A percentile compares a stretch with the other conserved stretches of the same genome.
phyloP scores from a whole-genome alignment of 106 monocot species.

The Dioscorea alata region DNA sequence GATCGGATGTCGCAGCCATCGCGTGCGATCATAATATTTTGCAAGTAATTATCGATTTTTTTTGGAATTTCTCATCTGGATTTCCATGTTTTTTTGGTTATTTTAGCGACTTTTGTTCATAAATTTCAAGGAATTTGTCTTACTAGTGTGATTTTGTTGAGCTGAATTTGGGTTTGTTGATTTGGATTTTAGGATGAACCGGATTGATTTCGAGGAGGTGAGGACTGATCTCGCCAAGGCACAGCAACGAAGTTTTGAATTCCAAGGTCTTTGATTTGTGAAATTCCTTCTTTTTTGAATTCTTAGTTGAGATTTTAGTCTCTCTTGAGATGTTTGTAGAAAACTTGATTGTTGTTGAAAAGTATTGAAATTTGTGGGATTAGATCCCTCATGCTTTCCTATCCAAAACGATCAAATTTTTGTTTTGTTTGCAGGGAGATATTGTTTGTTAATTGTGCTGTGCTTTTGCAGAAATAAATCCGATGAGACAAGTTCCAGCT shows the following conservation, averaged over 20 bases:
- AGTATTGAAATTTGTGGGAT: too few relatives aligned
- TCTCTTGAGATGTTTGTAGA: too few relatives aligned
- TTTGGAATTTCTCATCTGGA: too few relatives aligned
- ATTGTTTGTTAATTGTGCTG: too few relatives aligned
- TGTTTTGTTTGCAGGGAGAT: too few relatives aligned
- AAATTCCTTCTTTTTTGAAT: too few relatives aligned
- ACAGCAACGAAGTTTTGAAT: constrained; percentile 56
- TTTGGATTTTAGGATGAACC: constrained; percentile 47
- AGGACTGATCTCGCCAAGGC: constrained; percentile 44
- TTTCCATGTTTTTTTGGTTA: background rate
- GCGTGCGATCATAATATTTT: constrained; percentile 90
- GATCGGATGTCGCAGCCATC: constrained; percentile 88
- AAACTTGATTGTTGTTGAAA: too few relatives aligned
- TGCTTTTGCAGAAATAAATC: constrained; percentile 76
- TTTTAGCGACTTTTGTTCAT: background rate
- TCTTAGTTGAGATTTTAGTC: too few relatives aligned
- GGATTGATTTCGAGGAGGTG: constrained; percentile 90
- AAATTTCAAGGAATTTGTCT: background rate
- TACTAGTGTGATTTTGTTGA: too few relatives aligned
- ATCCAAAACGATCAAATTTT: too few relatives aligned
- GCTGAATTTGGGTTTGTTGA: too few relatives aligned
- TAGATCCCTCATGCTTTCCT: too few relatives aligned
- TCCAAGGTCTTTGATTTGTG: constrained; percentile 33
- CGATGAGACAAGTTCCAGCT: constrained; percentile 82
- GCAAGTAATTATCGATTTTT: constrained; percentile 49